Conservation (phyloP, 2,329 filamentous ascomycete genomes). For the Coniochaeta hoffmannii region DNA sequence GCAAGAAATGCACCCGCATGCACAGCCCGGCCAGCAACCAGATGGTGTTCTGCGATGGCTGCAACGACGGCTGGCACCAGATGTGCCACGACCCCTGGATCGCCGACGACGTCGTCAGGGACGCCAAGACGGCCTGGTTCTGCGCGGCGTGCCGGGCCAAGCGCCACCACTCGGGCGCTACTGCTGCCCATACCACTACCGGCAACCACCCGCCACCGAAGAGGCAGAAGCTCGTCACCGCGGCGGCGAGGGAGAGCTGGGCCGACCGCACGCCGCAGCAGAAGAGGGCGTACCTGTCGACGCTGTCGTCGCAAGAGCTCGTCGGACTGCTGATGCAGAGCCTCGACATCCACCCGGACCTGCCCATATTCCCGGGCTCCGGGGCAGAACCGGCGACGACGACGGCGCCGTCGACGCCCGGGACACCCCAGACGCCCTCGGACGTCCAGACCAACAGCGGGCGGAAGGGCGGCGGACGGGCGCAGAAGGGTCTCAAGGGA, state of each 20-base stretch:
- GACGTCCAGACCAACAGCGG: neutral
- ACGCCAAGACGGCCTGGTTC: constrained; percentile 63
- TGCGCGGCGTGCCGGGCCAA: constrained; percentile 54
- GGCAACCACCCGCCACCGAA: constrained; percentile 10
- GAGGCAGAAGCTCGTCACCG: constrained; percentile 7
- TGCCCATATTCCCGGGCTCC: constrained; percentile 54
- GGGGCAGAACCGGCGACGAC: constrained; percentile 19
- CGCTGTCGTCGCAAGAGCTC: constrained; percentile 52
- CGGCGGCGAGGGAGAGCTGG: constrained; percentile 25
- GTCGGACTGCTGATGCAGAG: constrained; percentile 58
- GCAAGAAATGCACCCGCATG: constrained; percentile 65
- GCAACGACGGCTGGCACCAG: constrained; percentile 74
- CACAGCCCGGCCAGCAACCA: constrained; percentile 66
- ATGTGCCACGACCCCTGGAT: constrained; percentile 73
- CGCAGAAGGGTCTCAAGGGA: neutral
- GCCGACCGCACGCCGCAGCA: constrained; percentile 29
- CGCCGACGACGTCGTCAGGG: constrained; percentile 57
- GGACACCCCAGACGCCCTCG: constrained; percentile 8
- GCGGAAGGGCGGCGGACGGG: neutral
- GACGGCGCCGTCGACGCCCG: constrained; percentile 10
- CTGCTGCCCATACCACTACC: constrained; percentile 15
- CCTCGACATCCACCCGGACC: constrained; percentile 52
- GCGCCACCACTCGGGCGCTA: constrained; percentile 25
- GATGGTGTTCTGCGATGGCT: constrained; percentile 72
- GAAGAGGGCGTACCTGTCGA: constrained; percentile 56